A percentile compares a stretch with the other conserved stretches of the same genome.
These are phyloP conservation scores for Keithomyces neogunnii DNA, from an alignment of 2,329 filamentous ascomycete species.

Conservation along the genomic window DNA sequence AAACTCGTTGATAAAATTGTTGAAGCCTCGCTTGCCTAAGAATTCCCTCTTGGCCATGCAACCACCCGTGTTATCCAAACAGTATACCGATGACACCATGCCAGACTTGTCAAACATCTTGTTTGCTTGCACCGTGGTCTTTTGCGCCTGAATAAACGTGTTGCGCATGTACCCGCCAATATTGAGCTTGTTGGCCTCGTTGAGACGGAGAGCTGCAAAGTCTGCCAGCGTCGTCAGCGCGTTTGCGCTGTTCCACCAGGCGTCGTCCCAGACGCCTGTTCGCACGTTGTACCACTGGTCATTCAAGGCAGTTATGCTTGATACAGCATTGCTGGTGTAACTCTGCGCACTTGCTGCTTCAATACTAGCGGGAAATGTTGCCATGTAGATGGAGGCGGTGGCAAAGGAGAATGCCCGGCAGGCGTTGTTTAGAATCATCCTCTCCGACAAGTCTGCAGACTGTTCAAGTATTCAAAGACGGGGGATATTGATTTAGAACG, in stretches of 20 bases:
- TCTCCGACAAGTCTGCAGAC: background rate
- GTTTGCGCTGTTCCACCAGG: slow-evolving; percentile 70
- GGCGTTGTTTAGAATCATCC: background rate
- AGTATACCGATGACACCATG: slow-evolving; percentile 29
- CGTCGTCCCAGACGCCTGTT: slow-evolving; percentile 55
- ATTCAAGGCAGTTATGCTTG: slow-evolving; percentile 39
- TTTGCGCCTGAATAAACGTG: slow-evolving; percentile 38
- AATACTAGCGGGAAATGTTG: background rate
- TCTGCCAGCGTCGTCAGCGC: slow-evolving; percentile 54
- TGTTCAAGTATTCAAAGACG: background rate
- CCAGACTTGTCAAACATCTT: slow-evolving; percentile 30
- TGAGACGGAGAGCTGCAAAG: slow-evolving; percentile 29
- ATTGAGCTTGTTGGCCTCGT: slow-evolving; percentile 26
- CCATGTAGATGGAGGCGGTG: slow-evolving; percentile 3
- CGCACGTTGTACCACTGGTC: slow-evolving; percentile 47
- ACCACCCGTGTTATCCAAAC: slow-evolving; percentile 17
- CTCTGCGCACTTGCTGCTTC: slow-evolving; percentile 11
- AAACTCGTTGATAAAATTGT: slow-evolving; percentile 40
- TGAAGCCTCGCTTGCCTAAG: slow-evolving; percentile 21
- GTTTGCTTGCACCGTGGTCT: slow-evolving; percentile 23
- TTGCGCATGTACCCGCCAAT: slow-evolving; percentile 32
- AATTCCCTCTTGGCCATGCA: slow-evolving; percentile 26
- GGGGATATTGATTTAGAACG: background rate
- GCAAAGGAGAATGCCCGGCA: slow-evolving; percentile 3
- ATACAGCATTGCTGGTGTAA: slow-evolving; percentile 25